A percentile compares a stretch with the other conserved stretches of the same genome.
phyloP scores from a whole-genome alignment of 2,329 filamentous ascomycete species.

The Pestalotiopsis sp. region DNA sequence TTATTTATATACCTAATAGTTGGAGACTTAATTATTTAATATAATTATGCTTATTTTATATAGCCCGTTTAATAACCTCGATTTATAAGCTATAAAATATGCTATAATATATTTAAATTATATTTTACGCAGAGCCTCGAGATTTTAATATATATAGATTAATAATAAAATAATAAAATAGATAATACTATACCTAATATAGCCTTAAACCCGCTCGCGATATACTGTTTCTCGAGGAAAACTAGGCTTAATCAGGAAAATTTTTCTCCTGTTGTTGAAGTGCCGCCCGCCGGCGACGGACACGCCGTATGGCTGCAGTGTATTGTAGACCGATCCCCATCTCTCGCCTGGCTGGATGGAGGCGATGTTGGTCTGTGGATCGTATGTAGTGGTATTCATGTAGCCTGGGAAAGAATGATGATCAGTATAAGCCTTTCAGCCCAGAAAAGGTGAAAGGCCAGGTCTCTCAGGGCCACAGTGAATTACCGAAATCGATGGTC shows the following conservation, averaged over 20 bases:
- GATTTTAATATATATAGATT: not conserved
- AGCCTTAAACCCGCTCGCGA: too few relatives aligned
- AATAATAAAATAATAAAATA: not conserved
- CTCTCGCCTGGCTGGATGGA: slow-evolving; percentile 30
- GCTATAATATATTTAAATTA: not conserved
- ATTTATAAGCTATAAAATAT: not conserved
- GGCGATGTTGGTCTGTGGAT: slow-evolving; percentile 28
- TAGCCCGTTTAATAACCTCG: not conserved
- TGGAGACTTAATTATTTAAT: not conserved
- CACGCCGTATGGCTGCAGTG: slow-evolving; percentile 19
- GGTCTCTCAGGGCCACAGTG: not conserved
- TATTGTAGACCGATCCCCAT: slow-evolving; percentile 26
- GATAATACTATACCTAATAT: too few relatives aligned
- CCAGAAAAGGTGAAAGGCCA: not conserved
- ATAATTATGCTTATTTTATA: not conserved
- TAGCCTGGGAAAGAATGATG: not conserved
- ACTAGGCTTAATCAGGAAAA: too few relatives aligned
- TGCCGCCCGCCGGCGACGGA: slow-evolving; percentile 27
- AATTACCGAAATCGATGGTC: slow-evolving; percentile 18
- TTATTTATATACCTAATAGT: too few relatives aligned
- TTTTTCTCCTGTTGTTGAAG: not conserved
- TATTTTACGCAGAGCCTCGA: not conserved
- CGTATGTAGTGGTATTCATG: slow-evolving; percentile 30
- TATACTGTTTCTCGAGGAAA: too few relatives aligned
- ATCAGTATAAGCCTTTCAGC: slow-evolving; percentile 14